Evolutionary conservation across 2,329 filamentous ascomycete genomes (phyloP).

Genomic region (Aureobasidium sp.): DNA sequence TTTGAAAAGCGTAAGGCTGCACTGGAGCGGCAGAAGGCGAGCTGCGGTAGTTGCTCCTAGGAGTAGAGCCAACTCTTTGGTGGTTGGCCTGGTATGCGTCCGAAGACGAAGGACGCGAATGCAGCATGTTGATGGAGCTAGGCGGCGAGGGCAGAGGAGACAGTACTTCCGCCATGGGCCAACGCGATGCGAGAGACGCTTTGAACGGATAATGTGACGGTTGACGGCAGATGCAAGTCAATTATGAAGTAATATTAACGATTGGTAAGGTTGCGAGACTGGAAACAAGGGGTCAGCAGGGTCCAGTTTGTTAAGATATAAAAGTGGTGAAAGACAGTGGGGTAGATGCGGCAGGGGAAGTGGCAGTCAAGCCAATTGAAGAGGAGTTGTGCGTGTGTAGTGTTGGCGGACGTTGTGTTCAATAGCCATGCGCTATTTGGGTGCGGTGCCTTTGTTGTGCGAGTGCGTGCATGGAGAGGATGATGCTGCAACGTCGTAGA

Average conservation of each 20-base stretch:
- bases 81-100: constrained; percentile 38
- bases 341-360: not conserved
- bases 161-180: constrained; percentile 37
- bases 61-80: constrained; percentile 34
- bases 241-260: constrained; percentile 8
- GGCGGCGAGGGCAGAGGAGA: constrained; percentile 39
- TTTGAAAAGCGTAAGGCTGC: constrained; percentile 43
- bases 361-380: not conserved
- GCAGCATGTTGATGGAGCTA: constrained; percentile 43
- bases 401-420: constrained; percentile 8
- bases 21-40: constrained; percentile 36
- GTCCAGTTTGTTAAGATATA: not conserved
- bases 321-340: not conserved
- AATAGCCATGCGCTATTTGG: constrained; percentile 7
- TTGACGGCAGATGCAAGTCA: not conserved
- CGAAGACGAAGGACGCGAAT: constrained; percentile 34
- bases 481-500: not conserved
- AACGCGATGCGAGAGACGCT: not conserved
- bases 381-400: not conserved
- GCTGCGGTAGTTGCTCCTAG: constrained; percentile 36
- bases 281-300: not conserved
- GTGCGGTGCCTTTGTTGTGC: constrained; percentile 11
- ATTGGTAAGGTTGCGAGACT: constrained; percentile 3
- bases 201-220: not conserved
- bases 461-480: not conserved